These are phyloP conservation scores for Candida sp. DNA, from an alignment of 1,139 yeast species.

Conservation along the genomic window DNA sequence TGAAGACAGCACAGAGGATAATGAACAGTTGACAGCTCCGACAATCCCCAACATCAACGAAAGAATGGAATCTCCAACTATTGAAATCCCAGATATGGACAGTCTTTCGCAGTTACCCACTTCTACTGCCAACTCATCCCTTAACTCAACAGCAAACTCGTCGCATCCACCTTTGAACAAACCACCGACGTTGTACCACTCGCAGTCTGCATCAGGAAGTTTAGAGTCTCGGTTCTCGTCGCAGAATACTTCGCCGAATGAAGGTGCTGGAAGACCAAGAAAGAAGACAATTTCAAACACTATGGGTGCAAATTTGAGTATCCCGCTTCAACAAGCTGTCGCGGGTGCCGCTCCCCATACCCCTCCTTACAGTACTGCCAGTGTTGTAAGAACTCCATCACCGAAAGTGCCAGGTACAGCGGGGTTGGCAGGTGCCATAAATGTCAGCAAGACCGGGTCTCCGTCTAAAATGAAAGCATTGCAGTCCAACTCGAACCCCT, in stretches of 20 bases:
- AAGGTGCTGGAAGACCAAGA: conserved; percentile 27
- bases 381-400: conserved; percentile 47
- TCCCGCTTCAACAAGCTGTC: conserved; percentile 8
- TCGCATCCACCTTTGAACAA: conserved; percentile 38
- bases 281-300: conserved; percentile 47
- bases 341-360: conserved; percentile 12
- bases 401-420: conserved; percentile 40
- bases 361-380: conserved; percentile 31
- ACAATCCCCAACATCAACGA: conserved; percentile 14
- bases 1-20: conserved; percentile 44
- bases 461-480: conserved; percentile 65
- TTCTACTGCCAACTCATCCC: conserved; percentile 3
- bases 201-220: conserved; percentile 52
- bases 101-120: conserved; percentile 28
- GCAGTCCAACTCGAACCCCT: conserved; percentile 47
- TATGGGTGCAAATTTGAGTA: conserved; percentile 15
- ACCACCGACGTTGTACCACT: conserved; percentile 52
- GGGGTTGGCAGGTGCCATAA: conserved; percentile 19
- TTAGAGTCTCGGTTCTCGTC: conserved; percentile 38
- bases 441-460: conserved; percentile 29
- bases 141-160: conserved; percentile 6
- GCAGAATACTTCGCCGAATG: conserved; percentile 17
- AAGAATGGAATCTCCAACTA: conserved; percentile 46
- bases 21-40: conserved; percentile 10
- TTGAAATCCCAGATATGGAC: conserved; percentile 52